A percentile compares a stretch with the other conserved stretches of the same genome.
These are phyloP conservation scores for Ceratonia siliqua DNA, from an alignment of 306 rosid species.

Conservation along the genomic window DNA sequence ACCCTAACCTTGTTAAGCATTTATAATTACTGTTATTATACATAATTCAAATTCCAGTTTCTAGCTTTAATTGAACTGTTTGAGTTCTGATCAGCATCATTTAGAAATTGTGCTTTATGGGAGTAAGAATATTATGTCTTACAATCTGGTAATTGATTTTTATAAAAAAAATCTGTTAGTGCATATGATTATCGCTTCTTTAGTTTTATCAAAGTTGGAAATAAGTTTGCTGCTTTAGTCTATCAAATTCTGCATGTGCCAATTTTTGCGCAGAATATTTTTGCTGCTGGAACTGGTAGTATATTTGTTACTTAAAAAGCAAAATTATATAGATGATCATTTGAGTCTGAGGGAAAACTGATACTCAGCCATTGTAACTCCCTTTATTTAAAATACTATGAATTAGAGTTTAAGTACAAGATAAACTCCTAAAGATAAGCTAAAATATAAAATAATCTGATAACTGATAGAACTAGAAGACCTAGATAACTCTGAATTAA, in stretches of 20 bases:
- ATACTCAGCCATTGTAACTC: too few species aligned
- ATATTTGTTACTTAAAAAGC: conserved; percentile 3
- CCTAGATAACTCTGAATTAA: too few species aligned
- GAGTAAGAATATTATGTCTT: neutral
- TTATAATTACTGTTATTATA: neutral
- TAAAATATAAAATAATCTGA: too few species aligned
- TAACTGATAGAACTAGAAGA: too few species aligned
- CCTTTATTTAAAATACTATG: too few species aligned
- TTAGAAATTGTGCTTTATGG: neutral
- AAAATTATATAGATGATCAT: conserved; percentile 10
- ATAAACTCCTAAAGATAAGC: too few species aligned
- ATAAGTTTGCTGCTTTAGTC: conserved; percentile 14
- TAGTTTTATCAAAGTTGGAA: neutral
- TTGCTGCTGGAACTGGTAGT: conserved; percentile 18
- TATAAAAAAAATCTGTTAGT: too few species aligned
- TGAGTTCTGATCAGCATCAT: neutral
- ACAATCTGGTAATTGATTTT: too few species aligned
- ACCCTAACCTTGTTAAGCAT: neutral
- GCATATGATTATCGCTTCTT: conserved; percentile 6
- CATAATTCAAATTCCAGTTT: conserved; percentile 2
- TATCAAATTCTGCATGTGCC: conserved; percentile 6
- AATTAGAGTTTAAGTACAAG: too few species aligned
- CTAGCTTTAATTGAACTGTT: neutral
- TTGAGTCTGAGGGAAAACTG: too few species aligned
- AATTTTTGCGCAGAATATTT: conserved; percentile 15